phyloP scores from a whole-genome alignment of 805 yeast species.

The Lipomyces orientalis region DNA sequence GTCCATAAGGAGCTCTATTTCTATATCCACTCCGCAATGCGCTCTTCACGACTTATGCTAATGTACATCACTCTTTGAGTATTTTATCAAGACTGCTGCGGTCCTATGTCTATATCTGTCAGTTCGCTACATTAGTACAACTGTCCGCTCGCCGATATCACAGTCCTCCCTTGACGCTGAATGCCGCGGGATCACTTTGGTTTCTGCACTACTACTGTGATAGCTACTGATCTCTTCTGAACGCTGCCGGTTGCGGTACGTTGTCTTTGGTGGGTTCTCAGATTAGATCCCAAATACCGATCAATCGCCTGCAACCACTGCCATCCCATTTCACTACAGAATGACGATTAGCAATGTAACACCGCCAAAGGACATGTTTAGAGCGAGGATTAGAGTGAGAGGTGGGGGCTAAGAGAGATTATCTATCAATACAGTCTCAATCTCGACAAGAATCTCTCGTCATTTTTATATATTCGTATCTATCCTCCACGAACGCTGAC shows the following conservation, averaged over 20 bases:
- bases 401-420: no score
- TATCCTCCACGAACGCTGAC: neutral
- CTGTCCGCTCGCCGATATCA: neutral
- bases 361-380: no score
- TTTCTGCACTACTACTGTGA: neutral
- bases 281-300: neutral
- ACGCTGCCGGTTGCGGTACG: neutral
- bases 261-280: neutral
- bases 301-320: neutral
- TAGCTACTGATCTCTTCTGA: neutral
- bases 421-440: no score
- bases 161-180: neutral
- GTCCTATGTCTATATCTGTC: neutral
- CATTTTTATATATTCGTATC: neutral
- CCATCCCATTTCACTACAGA: no score
- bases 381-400: no score
- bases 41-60: neutral
- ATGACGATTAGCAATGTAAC: no score
- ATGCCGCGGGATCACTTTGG: neutral
- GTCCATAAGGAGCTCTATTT: neutral
- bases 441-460: neutral
- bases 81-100: neutral
- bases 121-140: no score
- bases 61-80: neutral
- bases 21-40: neutral